Evolutionary conservation across 2,329 filamentous ascomycete species (phyloP), one percentile per base, ranked within the genome.

Genomic region (Diaporthe aspalathi): DNA sequence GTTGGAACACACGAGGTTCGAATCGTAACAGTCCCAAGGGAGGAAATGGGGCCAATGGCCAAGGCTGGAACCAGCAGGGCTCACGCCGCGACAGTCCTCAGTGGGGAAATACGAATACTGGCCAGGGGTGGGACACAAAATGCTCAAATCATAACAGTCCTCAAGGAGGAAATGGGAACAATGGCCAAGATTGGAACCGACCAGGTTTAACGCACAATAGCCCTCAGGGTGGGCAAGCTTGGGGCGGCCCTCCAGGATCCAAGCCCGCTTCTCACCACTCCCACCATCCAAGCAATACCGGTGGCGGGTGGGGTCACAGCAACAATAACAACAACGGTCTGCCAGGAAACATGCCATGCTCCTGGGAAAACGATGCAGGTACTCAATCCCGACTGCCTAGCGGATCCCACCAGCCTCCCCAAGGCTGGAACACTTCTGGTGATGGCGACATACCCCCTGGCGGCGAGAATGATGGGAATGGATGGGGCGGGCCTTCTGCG

Each of bases 221-320:
- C 20, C 65, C 70, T 27, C 38, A 63, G 5, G 40, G 29, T 16
- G 65, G 24, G 29, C 35, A 62, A 14, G 29, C n/a, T 24, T 69
- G 62, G 70, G 45, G 57, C 32, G 67, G 60, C 14, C 67, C 67
- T 47, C 43, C 67, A 50, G 67, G 53, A 9, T 60, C 71, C n/a
- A 53, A 32, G 24, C 60, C 60, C 20, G 17, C 24, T 5, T 66
- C 66, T 29, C 29, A 27, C 24, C 52, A 66, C 45, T 47, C 67
- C 12, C 57, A 47, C 17, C 53, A 22, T 1, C 24, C 22, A 43
- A 47, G 45, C 52, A 72, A 68, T 50, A 35, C 22, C 17, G 53
- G 68, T 14, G 56, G 24, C 20, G 47, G 35, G 27, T 68, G 70
- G 70, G 45, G 12, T 29, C 29, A 67, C 17, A 50, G 40, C 4